phyloP scores from a whole-genome alignment of 345 rosid genomes.

The Adansonia digitata region DNA sequence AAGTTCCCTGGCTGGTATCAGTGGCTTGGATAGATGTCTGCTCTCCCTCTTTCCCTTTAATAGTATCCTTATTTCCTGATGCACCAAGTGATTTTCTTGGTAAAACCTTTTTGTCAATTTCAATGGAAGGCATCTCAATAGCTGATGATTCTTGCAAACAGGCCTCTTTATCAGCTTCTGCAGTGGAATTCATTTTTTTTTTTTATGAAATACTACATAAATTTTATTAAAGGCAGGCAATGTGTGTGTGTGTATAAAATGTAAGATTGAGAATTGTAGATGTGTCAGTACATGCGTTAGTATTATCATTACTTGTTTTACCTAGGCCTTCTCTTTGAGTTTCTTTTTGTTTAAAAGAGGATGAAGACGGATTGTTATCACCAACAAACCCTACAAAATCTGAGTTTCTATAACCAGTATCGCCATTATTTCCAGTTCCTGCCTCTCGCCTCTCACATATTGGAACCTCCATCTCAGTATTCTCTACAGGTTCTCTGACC shows the following conservation, averaged over 20 bases:
- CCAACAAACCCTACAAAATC: slow-evolving; percentile 20
- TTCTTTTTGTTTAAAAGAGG: slow-evolving; percentile 26
- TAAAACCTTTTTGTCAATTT: slow-evolving; percentile 19
- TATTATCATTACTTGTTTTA: slow-evolving; percentile 23
- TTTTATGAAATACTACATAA: too few relatives aligned
- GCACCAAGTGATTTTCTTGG: slow-evolving; percentile 21
- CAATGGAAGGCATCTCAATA: slow-evolving; percentile 26
- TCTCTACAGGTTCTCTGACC: slow-evolving; percentile 41
- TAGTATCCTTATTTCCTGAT: slow-evolving; percentile 27
- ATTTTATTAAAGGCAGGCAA: too few relatives aligned
- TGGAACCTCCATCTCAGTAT: slow-evolving; percentile 20
- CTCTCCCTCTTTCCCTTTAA: slow-evolving; percentile 24
- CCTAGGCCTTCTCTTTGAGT: slow-evolving; percentile 21
- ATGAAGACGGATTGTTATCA: slow-evolving; percentile 22
- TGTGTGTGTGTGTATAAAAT: too few relatives aligned
- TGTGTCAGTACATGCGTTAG: slow-evolving; percentile 18
- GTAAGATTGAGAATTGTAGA: too few relatives aligned
- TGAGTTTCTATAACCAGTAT: slow-evolving; percentile 22
- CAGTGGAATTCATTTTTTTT: slow-evolving; percentile 16
- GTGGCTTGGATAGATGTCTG: slow-evolving; percentile 28
- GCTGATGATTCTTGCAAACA: slow-evolving; percentile 26
- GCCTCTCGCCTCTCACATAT: slow-evolving; percentile 19
- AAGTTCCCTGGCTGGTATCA: too few relatives aligned
- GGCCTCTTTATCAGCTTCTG: slow-evolving; percentile 19
- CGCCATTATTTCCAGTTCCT: slow-evolving; percentile 12